Conservation (phyloP, 2,329 filamentous ascomycete species). For the Leptographium procerum region DNA sequence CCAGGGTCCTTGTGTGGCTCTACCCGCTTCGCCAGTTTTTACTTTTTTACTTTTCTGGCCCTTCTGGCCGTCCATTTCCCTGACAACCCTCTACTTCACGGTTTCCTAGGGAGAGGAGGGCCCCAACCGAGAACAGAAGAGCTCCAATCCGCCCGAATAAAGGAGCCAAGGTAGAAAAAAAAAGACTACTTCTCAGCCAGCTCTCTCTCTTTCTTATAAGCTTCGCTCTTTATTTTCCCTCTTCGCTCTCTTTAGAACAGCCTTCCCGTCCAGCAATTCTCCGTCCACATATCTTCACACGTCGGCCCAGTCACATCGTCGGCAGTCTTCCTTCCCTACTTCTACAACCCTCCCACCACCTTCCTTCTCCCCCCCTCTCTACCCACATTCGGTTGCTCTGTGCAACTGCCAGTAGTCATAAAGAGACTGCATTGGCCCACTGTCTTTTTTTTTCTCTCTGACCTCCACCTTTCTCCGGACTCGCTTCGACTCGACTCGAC, state of each 20-base stretch:
- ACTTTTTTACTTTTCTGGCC: not conserved
- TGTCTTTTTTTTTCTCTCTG: no score
- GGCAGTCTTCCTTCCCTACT: not conserved
- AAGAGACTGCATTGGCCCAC: not conserved
- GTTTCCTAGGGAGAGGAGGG: slow-evolving; percentile 2
- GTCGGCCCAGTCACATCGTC: not conserved
- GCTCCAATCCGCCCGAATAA: not conserved
- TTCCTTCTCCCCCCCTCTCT: not conserved
- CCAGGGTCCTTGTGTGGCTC: not conserved
- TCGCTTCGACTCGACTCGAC: not conserved
- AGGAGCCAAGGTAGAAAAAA: not conserved
- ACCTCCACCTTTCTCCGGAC: not conserved
- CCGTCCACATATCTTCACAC: not conserved
- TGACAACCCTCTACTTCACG: slow-evolving; percentile 1
- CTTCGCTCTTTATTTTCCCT: not conserved
- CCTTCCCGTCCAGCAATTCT: not conserved
- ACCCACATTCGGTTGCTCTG: not conserved
- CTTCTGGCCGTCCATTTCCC: slow-evolving; percentile 1
- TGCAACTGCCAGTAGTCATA: not conserved
- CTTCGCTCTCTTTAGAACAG: not conserved
- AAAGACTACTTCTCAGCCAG: not conserved
- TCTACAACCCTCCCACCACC: not conserved
- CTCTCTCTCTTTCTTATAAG: not conserved
- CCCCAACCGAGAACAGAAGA: not conserved
- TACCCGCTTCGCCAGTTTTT: not conserved